Percentiles rank a stretch among this genome's conserved stretches.
Evolutionary conservation across 1,284 basidiomycete genomes (phyloP).

Genomic region (Puccinia polysora): DNA sequence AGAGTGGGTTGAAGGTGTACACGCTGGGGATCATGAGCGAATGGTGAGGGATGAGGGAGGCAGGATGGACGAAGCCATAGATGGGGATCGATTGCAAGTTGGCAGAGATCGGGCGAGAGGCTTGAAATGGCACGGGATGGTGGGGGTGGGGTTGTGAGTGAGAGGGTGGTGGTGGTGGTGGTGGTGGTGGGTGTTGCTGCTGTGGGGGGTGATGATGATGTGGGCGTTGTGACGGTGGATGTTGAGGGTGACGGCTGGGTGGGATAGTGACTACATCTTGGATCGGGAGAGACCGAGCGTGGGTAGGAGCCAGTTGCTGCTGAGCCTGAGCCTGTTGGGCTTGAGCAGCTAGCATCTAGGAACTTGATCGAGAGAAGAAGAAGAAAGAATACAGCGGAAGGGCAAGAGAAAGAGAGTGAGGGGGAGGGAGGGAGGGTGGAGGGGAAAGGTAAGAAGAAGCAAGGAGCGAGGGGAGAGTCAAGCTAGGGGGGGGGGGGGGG

Average conservation of each 20-base stretch:
- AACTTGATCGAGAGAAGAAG: not conserved
- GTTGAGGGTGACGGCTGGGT: not conserved
- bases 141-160: not conserved
- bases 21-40: constrained; percentile 1
- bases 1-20: not conserved
- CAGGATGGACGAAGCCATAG: not conserved
- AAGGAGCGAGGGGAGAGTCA: too few species aligned
- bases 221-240: not conserved
- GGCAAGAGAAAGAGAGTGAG: too few species aligned
- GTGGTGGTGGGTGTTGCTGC: too few species aligned
- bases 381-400: too few species aligned
- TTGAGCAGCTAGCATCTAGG: constrained; percentile 1
- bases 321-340: not conserved
- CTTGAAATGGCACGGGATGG: not conserved
- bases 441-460: too few species aligned
- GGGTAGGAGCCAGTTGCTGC: not conserved
- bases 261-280: too few species aligned
- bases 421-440: too few species aligned
- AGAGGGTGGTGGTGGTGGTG: not conserved
- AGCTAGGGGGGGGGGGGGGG: too few species aligned
- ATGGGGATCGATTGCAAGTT: not conserved
- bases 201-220: not conserved
- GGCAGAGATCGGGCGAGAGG: not conserved
- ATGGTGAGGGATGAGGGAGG: not conserved
- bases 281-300: not conserved